Base-by-base conservation (phyloP, 2,329 filamentous ascomycete species). In the Epichloe sylvatica region DNA sequence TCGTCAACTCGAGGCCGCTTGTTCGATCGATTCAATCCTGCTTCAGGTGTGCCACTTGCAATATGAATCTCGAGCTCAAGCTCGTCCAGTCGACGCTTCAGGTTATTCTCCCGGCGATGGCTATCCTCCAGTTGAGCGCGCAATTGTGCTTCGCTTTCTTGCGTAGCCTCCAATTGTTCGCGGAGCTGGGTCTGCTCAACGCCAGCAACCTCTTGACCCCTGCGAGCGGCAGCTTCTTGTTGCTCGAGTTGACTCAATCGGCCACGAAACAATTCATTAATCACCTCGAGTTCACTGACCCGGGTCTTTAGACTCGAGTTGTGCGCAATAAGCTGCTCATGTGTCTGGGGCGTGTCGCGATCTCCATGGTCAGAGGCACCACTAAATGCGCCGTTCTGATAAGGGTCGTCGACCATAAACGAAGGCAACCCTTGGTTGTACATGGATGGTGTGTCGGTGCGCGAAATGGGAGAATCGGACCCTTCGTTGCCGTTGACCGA, bases 261-360 rank as follows among this genome's bases (percentile, higher is more conserved):
- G 37, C 83, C 83, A 46, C 83, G 76, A 65, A 88, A 89, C 42
- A 90, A 72, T 61, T 86, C 84, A 60, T 90, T 96, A 71, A 98
- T 96, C 47, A 98, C 78, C 64, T 98, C 92, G 23, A 98, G 76
- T 66, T 98, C 92, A 58, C 84, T 92, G 35, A 98, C 91, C 40
- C 92, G 83, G 0, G 92, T 98, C 70, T 94, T 94, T n/a, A 97
- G 74, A 46, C 82, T 84, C 5, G 86, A 86, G 64, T 94, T 95
- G 53, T 83, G 79, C 2, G 84, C 83, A 47, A 88, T 72, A 23
- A 94, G 76, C 53, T 86, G 82, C 61, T 95, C 86, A 64, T 87
- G 88, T 3, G 83, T 84, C 61, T 88, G 84, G 1, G 85, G 80
- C 12, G 79, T 73, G 51, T 90, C 86, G 50, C 83, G 81, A 25